Percentiles rank a stretch among this genome's conserved stretches.
phyloP scores from a whole-genome alignment of 2,329 filamentous ascomycete species.

The Fragosphaeria purpurea region DNA sequence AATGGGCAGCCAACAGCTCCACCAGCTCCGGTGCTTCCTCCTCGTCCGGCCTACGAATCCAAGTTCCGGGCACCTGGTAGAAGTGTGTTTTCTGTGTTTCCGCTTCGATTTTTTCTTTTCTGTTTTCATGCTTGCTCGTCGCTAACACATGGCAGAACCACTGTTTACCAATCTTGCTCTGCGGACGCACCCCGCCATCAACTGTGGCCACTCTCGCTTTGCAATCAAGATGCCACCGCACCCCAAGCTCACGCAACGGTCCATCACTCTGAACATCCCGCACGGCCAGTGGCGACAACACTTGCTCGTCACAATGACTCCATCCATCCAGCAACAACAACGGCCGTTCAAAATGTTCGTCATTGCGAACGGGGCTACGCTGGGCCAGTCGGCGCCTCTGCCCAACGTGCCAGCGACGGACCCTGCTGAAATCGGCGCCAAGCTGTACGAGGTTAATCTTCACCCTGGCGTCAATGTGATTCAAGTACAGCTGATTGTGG shows the following conservation, averaged over 20 bases:
- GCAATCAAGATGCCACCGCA: conserved; percentile 56
- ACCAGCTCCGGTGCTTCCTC: conserved; percentile 25
- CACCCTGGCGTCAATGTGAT: conserved; percentile 66
- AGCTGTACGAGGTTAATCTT: conserved; percentile 67
- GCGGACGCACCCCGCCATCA: conserved; percentile 57
- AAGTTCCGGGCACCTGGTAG: conserved; percentile 30
- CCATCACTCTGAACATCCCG: conserved; percentile 60
- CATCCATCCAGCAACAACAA: conserved; percentile 46
- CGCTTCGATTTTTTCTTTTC: background rate
- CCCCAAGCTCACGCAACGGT: conserved; percentile 57
- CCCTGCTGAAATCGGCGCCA: conserved; percentile 43
- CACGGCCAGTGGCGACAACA: conserved; percentile 60
- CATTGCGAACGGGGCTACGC: conserved; percentile 54
- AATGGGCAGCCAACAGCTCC: conserved; percentile 8
- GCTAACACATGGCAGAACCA: conserved; percentile 38
- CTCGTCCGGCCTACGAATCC: conserved; percentile 21
- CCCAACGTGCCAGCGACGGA: conserved; percentile 47
- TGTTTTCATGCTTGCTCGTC: too few relatives aligned
- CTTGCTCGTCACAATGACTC: conserved; percentile 55
- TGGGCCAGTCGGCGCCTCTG: conserved; percentile 39
- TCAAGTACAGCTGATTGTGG: conserved; percentile 67
- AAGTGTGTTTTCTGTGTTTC: conserved; percentile 22
- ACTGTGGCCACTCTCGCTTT: conserved; percentile 48
- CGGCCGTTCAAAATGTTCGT: conserved; percentile 72
- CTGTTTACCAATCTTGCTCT: conserved; percentile 58